Evolutionary conservation across 2,329 filamentous ascomycete species (phyloP).

Genomic region (Pyrenochaeta sp.): DNA sequence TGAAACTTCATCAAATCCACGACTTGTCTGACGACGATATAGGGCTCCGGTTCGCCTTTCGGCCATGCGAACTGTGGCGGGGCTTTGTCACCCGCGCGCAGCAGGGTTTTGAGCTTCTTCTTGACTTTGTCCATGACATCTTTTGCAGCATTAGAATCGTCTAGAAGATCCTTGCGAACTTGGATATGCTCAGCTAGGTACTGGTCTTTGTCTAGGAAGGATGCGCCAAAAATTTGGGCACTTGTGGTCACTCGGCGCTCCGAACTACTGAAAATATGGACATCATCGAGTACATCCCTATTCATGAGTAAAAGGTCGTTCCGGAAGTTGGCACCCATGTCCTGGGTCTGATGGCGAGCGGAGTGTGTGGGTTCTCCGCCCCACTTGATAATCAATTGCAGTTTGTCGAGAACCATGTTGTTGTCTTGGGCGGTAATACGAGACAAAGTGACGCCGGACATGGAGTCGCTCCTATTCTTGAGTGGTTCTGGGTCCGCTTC

Average conservation of each 20-base stretch:
- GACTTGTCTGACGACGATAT: conserved; percentile 88
- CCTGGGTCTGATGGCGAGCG: conserved; percentile 93
- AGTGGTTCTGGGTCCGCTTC: conserved; percentile 27
- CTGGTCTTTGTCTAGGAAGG: conserved; percentile 88
- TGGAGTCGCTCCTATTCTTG: conserved; percentile 72
- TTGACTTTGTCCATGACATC: conserved; percentile 99
- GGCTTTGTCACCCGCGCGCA: conserved; percentile 91
- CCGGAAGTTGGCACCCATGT: conserved; percentile 93
- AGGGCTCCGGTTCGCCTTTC: conserved; percentile 89
- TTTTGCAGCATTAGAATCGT: conserved; percentile 98
- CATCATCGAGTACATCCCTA: conserved; percentile 87
- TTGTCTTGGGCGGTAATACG: conserved; percentile 94
- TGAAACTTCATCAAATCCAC: conserved; percentile 99
- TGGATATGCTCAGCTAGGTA: conserved; percentile 85
- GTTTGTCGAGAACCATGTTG: conserved; percentile 90
- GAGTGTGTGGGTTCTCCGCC: conserved; percentile 98
- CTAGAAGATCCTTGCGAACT: conserved; percentile 91
- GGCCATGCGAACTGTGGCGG: conserved; percentile 99
- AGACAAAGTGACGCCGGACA: conserved; percentile 90
- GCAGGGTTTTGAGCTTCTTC: conserved; percentile 94
- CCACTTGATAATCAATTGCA: conserved; percentile 99
- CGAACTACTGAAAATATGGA: conserved; percentile 94
- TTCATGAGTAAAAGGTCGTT: conserved; percentile 95
- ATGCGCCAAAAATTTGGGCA: conserved; percentile 92
- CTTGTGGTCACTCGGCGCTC: conserved; percentile 94